A percentile compares a stretch with the other conserved stretches of the same genome.
Conservation (phyloP, 805 yeast genomes). For the Lachancea meyersii region DNA sequence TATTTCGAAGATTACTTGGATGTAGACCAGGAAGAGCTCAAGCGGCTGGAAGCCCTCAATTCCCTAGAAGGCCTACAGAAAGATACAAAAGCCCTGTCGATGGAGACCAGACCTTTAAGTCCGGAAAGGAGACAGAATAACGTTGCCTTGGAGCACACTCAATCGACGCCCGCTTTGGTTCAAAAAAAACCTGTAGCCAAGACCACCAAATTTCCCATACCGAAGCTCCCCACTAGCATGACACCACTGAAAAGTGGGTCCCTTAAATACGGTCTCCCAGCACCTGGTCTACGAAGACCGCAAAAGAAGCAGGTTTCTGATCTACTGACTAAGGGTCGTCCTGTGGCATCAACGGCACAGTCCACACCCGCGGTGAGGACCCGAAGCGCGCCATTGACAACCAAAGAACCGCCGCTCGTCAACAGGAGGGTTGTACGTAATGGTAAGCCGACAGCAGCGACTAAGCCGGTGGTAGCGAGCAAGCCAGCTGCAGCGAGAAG, state of each 20-base stretch:
- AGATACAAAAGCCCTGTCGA: constrained; percentile 7
- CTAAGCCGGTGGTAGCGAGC: neutral
- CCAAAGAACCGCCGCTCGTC: constrained; percentile 1
- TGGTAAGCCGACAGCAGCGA: neutral
- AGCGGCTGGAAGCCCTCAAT: constrained; percentile 15
- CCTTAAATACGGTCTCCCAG: too few relatives aligned
- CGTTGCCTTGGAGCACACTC: constrained; percentile 11
- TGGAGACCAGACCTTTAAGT: constrained; percentile 1
- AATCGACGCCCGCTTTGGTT: constrained; percentile 17
- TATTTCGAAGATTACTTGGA: constrained; percentile 19
- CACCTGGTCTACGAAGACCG: neutral
- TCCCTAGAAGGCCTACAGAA: constrained; percentile 14
- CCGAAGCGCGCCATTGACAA: neutral
- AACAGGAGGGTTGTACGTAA: constrained; percentile 5
- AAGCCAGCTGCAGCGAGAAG: neutral
- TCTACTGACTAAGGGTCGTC: neutral
- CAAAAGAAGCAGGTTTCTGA: neutral
- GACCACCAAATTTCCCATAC: neutral
- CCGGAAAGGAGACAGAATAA: neutral
- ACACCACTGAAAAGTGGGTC: neutral
- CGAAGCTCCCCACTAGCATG: neutral
- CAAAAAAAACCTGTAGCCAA: constrained; percentile 1
- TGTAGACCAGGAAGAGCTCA: constrained; percentile 15
- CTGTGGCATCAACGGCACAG: neutral
- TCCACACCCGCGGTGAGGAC: constrained; percentile 3